Evolutionary conservation across 2,329 filamentous ascomycete species (phyloP).

Genomic region (Fusarium incarnatum): DNA sequence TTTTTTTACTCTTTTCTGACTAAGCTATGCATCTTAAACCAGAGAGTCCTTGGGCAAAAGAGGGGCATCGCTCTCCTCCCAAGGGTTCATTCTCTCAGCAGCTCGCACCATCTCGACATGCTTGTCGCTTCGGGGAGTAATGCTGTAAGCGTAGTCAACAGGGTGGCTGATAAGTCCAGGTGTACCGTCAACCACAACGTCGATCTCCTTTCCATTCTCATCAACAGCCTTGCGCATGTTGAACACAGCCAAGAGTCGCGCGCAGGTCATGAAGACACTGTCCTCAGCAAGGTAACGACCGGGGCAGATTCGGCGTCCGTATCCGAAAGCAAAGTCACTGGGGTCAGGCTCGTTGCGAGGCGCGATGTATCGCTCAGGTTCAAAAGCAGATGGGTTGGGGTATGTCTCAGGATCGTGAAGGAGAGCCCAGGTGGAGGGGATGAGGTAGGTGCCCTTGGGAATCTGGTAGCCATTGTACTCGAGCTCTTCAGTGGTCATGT

Average conservation of each 20-base stretch:
- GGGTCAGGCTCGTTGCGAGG: conserved; percentile 50
- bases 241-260: conserved; percentile 60
- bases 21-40: background rate
- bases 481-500: conserved; percentile 51
- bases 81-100: conserved; percentile 36
- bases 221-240: conserved; percentile 49
- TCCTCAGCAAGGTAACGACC: conserved; percentile 50
- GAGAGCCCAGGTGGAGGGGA: conserved; percentile 44
- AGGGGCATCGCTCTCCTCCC: conserved; percentile 42
- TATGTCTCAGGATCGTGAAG: conserved; percentile 75
- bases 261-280: conserved; percentile 51
- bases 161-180: conserved; percentile 39
- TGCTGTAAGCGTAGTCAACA: conserved; percentile 27
- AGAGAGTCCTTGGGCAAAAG: conserved; percentile 9
- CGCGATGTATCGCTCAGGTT: conserved; percentile 50
- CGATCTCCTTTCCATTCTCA: conserved; percentile 31
- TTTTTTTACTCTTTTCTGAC: background rate
- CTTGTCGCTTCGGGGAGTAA: conserved; percentile 33
- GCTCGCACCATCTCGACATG: conserved; percentile 33
- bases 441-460: conserved; percentile 45
- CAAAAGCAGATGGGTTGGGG: conserved; percentile 52
- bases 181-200: conserved; percentile 26
- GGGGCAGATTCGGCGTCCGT: conserved; percentile 53
- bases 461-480: conserved; percentile 44
- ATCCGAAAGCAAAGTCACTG: conserved; percentile 48